These are phyloP conservation scores for Boletus sp. DNA, from an alignment of 768 basidiomycete species.

Conservation along the genomic window DNA sequence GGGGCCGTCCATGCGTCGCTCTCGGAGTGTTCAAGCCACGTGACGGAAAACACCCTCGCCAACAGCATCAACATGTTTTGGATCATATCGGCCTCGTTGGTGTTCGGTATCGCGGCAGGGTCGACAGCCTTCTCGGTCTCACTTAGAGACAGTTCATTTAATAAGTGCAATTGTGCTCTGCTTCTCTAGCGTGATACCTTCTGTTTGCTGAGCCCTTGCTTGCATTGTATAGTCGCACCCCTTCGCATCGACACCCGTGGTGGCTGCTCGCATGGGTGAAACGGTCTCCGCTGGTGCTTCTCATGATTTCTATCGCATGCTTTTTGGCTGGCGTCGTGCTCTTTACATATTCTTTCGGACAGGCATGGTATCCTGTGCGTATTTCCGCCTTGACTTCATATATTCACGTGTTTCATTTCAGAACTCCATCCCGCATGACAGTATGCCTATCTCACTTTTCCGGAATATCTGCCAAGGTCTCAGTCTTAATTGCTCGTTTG, in stretches of 20 bases:
- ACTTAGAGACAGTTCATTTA: constrained; percentile 59
- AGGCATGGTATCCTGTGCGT: constrained; percentile 40
- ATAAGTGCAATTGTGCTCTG: constrained; percentile 35
- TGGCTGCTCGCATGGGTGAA: constrained; percentile 77
- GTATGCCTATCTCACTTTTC: constrained; percentile 15
- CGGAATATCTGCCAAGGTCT: neutral
- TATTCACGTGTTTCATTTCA: constrained; percentile 26
- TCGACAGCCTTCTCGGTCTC: constrained; percentile 49
- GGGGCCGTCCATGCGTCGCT: constrained; percentile 50
- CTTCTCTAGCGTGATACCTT: neutral
- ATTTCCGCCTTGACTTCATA: neutral
- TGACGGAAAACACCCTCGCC: constrained; percentile 31
- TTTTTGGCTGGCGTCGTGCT: constrained; percentile 76
- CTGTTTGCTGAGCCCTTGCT: neutral
- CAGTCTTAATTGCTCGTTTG: neutral
- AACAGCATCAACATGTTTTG: constrained; percentile 49
- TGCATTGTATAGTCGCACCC: constrained; percentile 38
- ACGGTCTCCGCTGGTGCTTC: constrained; percentile 75
- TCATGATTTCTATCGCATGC: constrained; percentile 77
- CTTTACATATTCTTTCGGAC: constrained; percentile 69
- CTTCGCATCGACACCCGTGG: constrained; percentile 51
- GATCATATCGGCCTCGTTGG: constrained; percentile 51
- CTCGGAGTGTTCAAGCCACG: constrained; percentile 40
- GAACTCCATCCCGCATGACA: constrained; percentile 60
- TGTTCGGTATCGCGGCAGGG: constrained; percentile 54